Percentiles rank a stretch among this genome's conserved stretches.
Evolutionary conservation across 345 rosid species (phyloP).

Genomic region (Combretum micranthum): DNA sequence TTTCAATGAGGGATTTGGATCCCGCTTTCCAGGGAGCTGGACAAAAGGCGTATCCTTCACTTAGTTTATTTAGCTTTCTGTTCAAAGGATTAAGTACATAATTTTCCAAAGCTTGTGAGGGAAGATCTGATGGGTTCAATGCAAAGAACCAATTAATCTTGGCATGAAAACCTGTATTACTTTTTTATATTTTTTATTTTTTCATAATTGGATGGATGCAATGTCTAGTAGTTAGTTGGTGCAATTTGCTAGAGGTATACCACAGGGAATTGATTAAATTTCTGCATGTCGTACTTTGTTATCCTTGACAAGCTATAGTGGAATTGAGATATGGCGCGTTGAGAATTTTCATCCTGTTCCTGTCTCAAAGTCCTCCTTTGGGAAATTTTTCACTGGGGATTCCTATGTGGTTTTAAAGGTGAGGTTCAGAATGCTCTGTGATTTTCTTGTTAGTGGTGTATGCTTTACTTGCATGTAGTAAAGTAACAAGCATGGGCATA

Average conservation of each 20-base stretch:
- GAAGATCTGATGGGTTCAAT: background rate
- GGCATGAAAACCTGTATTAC: no score
- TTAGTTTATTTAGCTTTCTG: conserved; percentile 6
- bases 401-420: conserved; percentile 91
- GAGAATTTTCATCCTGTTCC: conserved; percentile 76
- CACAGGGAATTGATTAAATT: conserved; percentile 2
- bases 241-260: background rate
- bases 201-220: no score
- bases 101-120: background rate
- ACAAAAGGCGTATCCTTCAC: conserved; percentile 90
- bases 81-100: conserved; percentile 3
- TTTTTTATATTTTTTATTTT: no score
- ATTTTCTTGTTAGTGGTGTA: background rate
- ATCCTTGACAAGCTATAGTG: conserved; percentile 62
- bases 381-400: conserved; percentile 93
- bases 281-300: conserved; percentile 3
- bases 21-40: conserved; percentile 98
- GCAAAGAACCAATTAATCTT: background rate
- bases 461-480: background rate
- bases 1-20: conserved; percentile 98
- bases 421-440: conserved; percentile 5
- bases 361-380: conserved; percentile 60
- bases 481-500: no score
- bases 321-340: conserved; percentile 94
- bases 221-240: background rate